Evolutionary conservation across 2,329 filamentous ascomycete genomes (phyloP).

Genomic region (Stachybotrys elegans): DNA sequence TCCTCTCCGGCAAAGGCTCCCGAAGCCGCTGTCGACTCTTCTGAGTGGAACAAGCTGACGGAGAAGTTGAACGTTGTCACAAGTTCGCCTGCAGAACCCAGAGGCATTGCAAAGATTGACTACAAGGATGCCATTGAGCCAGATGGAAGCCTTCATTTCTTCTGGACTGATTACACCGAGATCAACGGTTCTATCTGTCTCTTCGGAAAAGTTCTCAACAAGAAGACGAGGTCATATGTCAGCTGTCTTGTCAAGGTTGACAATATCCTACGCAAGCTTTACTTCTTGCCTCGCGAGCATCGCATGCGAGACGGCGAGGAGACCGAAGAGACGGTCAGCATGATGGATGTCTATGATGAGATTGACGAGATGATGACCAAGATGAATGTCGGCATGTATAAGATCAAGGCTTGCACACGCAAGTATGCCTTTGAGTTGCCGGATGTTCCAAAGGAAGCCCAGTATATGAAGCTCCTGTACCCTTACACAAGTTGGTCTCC

Average conservation of each 20-base stretch:
- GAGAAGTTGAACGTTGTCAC: conserved; percentile 81
- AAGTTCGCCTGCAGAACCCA: conserved; percentile 60
- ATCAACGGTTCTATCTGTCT: conserved; percentile 86
- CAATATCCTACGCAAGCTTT: conserved; percentile 88
- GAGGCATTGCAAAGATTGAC: conserved; percentile 72
- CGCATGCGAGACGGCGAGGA: conserved; percentile 54
- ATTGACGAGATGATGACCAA: conserved; percentile 84
- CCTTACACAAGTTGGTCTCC: conserved; percentile 70
- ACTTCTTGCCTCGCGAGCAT: conserved; percentile 77
- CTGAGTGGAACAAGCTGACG: conserved; percentile 84
- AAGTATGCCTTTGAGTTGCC: conserved; percentile 96
- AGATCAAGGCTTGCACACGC: conserved; percentile 82
- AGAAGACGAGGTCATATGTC: conserved; percentile 69
- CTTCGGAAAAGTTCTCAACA: conserved; percentile 94
- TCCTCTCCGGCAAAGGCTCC: conserved; percentile 68
- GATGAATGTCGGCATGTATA: conserved; percentile 81
- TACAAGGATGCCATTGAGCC: conserved; percentile 84
- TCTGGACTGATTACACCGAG: conserved; percentile 96
- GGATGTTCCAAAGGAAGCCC: conserved; percentile 78
- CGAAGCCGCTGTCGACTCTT: conserved; percentile 64
- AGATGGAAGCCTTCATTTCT: conserved; percentile 87
- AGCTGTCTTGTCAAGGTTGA: conserved; percentile 97
- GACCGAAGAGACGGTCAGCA: conserved; percentile 73
- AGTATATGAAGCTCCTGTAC: conserved; percentile 95
- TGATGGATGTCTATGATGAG: conserved; percentile 86